Evolutionary conservation across 1,284 basidiomycete species (phyloP), one percentile per base, ranked within the genome.

Genomic region (Moesziomyces parantarcticus): DNA sequence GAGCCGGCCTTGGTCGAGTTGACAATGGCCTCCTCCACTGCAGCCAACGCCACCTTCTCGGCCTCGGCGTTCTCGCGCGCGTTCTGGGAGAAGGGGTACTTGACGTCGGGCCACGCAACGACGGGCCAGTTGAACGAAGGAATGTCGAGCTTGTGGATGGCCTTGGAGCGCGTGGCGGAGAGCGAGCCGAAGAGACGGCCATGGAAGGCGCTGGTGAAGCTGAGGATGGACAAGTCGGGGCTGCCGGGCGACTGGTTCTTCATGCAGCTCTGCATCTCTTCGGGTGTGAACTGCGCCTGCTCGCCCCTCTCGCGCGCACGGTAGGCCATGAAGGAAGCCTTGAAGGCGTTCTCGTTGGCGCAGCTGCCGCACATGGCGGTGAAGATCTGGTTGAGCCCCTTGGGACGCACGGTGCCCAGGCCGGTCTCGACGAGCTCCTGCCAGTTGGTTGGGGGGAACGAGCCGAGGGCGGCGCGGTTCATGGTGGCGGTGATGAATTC

Each of bases 51-150:
- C 22, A 53, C 58, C 46, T 73, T 71, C 66, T 87, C 86, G 13
- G 84, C 86, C 58, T 84, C 81, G 40, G 61, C 64, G 78, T 88
- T 86, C 63, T 86, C 87, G 10, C 78, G 61, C 10, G 71, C 81
- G 72, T 84, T 70, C 54, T 86, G 80, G 5, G 83, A 81, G 16
- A 88, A 77, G 1, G 88, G 88, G 79, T 88, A 88, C 78, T 86
- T 85, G 59, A 87, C 73, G 18, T 85, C 65, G 0, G 88, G 88
- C 85, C 87, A 88, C 13, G 85, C 77, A 1, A 86, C 86, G 25
- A 84, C 84, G 0, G 88, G 88, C 88, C 87, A 87, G 81, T 88
- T 86, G 78, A 88, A 88, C 0, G 87, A 86, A 13, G 88, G 88
- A 25, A 88, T 86, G 77, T 88, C 88, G 67, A 88, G 78, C 83